phyloP scores from a whole-genome alignment of 306 rosid species.

The Rubus idaeus region DNA sequence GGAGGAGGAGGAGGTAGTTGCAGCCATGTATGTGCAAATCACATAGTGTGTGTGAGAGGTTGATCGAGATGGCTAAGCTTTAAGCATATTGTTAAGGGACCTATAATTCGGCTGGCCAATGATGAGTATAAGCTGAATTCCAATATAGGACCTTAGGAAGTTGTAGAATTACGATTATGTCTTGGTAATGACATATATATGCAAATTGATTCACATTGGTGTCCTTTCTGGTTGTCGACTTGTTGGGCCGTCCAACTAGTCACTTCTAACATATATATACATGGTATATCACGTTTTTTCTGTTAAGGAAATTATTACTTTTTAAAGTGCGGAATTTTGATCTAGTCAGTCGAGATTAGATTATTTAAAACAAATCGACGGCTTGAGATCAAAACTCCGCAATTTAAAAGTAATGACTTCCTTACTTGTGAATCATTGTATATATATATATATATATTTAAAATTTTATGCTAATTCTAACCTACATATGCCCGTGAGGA shows the following conservation, averaged over 20 bases:
- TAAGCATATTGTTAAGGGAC: slow-evolving; percentile 8
- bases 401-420: too few species aligned
- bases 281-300: too few species aligned
- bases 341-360: too few species aligned
- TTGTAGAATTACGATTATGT: slow-evolving; percentile 5
- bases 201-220: not conserved
- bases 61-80: slow-evolving; percentile 14
- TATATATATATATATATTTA: too few species aligned
- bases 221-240: not conserved
- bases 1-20: slow-evolving; percentile 46
- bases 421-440: too few species aligned
- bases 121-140: not conserved
- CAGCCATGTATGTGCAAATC: slow-evolving; percentile 48
- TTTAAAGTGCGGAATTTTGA: too few species aligned
- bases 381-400: too few species aligned
- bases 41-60: not conserved
- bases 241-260: not conserved
- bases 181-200: not conserved
- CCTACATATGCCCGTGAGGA: too few species aligned
- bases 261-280: too few species aligned
- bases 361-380: too few species aligned
- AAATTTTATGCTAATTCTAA: too few species aligned
- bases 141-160: slow-evolving; percentile 14
- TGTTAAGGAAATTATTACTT: too few species aligned
- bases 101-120: slow-evolving; percentile 14